Evolutionary conservation across 2,329 filamentous ascomycete species (phyloP).

Genomic region (Colletotrichum sansevieriae): DNA sequence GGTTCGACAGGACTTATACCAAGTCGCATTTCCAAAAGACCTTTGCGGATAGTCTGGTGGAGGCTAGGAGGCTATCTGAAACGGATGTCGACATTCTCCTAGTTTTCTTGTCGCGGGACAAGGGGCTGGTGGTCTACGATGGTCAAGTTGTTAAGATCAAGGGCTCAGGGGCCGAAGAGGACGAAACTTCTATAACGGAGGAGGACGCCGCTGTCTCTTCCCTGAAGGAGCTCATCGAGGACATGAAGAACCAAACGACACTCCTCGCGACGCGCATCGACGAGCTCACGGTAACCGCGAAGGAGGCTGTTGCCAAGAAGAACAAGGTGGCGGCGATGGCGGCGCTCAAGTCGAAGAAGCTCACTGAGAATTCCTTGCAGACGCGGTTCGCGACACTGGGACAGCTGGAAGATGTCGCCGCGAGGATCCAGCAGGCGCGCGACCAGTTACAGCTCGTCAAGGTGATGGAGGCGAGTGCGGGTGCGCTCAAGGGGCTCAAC

Average conservation of each 20-base stretch:
- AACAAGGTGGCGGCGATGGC: constrained; percentile 82
- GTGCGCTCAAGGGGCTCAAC: constrained; percentile 80
- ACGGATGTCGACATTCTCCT: constrained; percentile 78
- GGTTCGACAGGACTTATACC: constrained; percentile 77
- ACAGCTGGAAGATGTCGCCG: constrained; percentile 86
- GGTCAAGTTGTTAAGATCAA: constrained; percentile 82
- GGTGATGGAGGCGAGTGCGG: constrained; percentile 83
- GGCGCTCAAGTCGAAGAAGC: constrained; percentile 85
- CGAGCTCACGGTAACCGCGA: constrained; percentile 73
- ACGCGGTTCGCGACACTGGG: constrained; percentile 79
- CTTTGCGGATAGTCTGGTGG: constrained; percentile 66
- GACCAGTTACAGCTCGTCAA: constrained; percentile 87
- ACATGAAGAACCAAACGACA: constrained; percentile 79
- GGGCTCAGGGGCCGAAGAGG: constrained; percentile 55
- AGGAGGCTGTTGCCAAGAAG: constrained; percentile 77
- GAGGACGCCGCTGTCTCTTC: constrained; percentile 88
- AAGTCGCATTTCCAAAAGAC: constrained; percentile 72
- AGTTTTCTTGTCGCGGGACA: constrained; percentile 77
- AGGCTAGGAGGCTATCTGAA: constrained; percentile 66
- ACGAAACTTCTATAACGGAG: constrained; percentile 70
- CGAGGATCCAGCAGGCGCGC: constrained; percentile 86
- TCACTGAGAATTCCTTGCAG: constrained; percentile 79
- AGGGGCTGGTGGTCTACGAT: constrained; percentile 69
- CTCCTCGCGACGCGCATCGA: constrained; percentile 76
- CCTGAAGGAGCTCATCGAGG: constrained; percentile 82